Conservation (phyloP, 257 asterid genomes). For the Phtheirospermum japonicum region DNA sequence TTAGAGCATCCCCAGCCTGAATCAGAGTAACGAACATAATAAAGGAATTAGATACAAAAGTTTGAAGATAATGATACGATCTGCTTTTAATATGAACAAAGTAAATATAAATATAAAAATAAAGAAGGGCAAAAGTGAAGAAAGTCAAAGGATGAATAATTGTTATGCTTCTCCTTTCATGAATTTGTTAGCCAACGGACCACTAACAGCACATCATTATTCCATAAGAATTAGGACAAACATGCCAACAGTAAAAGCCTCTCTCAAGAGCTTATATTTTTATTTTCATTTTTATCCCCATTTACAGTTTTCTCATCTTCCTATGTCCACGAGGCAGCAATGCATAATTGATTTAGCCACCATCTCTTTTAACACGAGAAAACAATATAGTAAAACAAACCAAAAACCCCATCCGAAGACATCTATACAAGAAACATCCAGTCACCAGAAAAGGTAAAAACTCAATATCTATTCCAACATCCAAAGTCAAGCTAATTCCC, state of each 20-base stretch:
- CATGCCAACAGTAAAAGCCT: too few relatives aligned
- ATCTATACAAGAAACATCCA: neutral
- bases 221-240: too few relatives aligned
- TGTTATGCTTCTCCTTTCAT: neutral
- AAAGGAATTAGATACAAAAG: conserved; percentile 21
- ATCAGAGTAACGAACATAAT: conserved; percentile 23
- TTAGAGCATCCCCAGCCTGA: conserved; percentile 92
- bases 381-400: neutral
- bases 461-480: conserved; percentile 27
- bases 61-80: neutral
- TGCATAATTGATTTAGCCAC: neutral
- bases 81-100: too few relatives aligned
- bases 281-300: neutral
- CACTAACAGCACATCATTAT: too few relatives aligned
- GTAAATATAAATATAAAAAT: too few relatives aligned
- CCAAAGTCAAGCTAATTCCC: conserved; percentile 12
- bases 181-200: too few relatives aligned
- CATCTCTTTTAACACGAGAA: neutral
- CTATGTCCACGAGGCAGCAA: conserved; percentile 12
- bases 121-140: neutral
- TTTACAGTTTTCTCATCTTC: neutral
- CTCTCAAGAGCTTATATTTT: conserved; percentile 7
- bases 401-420: neutral
- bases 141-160: neutral
- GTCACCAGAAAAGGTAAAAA: conserved; percentile 16